Conservation (phyloP, 73 alveolate genomes). For the Tetrahymena borealis region DNA sequence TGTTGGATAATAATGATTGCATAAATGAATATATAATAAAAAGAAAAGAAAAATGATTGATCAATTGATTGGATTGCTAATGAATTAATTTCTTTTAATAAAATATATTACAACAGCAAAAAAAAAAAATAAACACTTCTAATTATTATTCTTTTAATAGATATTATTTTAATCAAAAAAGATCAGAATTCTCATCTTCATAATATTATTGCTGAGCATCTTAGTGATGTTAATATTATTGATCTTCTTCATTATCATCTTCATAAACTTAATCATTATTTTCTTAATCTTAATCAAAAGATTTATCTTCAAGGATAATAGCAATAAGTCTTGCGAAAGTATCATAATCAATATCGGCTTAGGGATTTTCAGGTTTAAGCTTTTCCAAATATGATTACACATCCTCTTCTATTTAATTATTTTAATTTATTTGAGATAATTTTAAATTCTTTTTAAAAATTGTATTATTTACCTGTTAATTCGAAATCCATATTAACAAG, state of each 20-base stretch:
- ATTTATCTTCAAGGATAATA: constrained; percentile 26
- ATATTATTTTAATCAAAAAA: background rate
- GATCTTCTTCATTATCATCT: background rate
- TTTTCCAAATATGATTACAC: constrained; percentile 12
- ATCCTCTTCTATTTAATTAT: constrained; percentile 11
- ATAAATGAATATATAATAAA: too few relatives aligned
- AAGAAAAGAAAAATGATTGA: too few relatives aligned
- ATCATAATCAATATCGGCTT: constrained; percentile 32
- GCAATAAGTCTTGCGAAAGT: constrained; percentile 32
- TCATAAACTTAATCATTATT: background rate
- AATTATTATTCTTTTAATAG: background rate
- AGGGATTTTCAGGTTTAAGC: constrained; percentile 7
- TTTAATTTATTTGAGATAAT: background rate
- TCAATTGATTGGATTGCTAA: too few relatives aligned
- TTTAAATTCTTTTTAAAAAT: background rate
- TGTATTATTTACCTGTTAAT: constrained; percentile 7
- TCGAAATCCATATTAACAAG: constrained; percentile 28
- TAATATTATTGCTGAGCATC: background rate
- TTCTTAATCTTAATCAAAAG: constrained; percentile 3
- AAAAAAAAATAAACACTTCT: background rate
- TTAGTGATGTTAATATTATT: background rate
- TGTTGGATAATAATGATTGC: too few relatives aligned
- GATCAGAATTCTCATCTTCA: background rate
- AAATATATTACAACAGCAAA: too few relatives aligned
- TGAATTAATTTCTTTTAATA: too few relatives aligned